Conservation (phyloP, 2,329 filamentous ascomycete species). For the Fusarium xyrophilum region DNA sequence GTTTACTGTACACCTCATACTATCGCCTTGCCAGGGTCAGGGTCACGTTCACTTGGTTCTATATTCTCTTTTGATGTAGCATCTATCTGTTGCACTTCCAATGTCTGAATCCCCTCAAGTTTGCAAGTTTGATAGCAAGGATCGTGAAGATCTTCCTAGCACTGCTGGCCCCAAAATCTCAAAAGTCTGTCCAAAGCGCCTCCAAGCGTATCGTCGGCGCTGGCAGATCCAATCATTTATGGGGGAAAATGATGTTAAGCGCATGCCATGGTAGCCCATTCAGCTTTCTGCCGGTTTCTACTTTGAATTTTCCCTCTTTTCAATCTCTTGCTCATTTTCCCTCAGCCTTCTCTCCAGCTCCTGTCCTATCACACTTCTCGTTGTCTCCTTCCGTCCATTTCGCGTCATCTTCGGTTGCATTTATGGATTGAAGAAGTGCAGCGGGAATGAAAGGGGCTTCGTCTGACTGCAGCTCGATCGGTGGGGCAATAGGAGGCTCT, state of each 20-base stretch:
- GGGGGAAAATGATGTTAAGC: slow-evolving; percentile 2
- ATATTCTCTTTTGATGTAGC: background rate
- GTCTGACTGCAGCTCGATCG: slow-evolving; percentile 4
- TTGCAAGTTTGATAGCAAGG: slow-evolving; percentile 14
- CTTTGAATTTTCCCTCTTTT: slow-evolving; percentile 13
- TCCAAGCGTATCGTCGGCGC: background rate
- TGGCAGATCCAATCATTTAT: slow-evolving; percentile 14
- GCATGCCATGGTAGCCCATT: background rate
- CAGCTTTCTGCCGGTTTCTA: background rate
- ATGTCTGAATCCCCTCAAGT: background rate
- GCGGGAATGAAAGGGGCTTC: slow-evolving; percentile 17
- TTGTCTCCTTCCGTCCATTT: background rate
- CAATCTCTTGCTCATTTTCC: background rate
- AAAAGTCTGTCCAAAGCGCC: slow-evolving; percentile 7
- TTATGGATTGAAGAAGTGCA: slow-evolving; percentile 15
- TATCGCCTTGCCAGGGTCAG: background rate
- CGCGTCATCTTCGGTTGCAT: background rate
- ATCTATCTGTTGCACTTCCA: background rate
- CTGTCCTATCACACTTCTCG: background rate
- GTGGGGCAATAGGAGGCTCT: background rate
- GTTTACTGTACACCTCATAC: background rate
- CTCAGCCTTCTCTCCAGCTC: background rate
- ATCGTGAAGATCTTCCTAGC: slow-evolving; percentile 11
- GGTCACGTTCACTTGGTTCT: background rate
- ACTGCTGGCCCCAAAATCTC: background rate